Evolutionary conservation across 2,329 filamentous ascomycete species (phyloP), one percentile per base, ranked within the genome.

Genomic region (Penicillium freii): DNA sequence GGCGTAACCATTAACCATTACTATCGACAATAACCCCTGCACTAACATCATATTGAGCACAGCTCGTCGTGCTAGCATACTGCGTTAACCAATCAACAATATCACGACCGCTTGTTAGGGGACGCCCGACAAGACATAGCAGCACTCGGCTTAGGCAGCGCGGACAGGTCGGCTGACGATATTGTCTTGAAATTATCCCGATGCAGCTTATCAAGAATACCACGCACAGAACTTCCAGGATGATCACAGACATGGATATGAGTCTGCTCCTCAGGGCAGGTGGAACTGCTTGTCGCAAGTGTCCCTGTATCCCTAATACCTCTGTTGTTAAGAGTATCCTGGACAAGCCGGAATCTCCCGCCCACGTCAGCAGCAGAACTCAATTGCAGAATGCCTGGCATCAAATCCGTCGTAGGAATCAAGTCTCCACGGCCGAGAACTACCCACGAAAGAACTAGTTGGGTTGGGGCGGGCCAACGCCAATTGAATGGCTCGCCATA

Each of bases 181-280:
- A 13, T 38, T 6, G 25, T 39, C 13, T 29, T 36, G 8, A 10
- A 51, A 29, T 47, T 29, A 10, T 23, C 29, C n/a, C 25, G 34
- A 21, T 27, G 25, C 33, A 51, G 42, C 0, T 15, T 7, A 25
- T 52, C 27, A 15, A 56, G 19, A 19, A 51, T 45, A 11, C 3
- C 17, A n/a, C 34, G 48, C 6, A 47, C 8, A 17, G 21, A 5
- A 51, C 15, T 46, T 0, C 23, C 39, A 15, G 19, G 21, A 2
- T 36, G 31, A 31, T 52, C 29, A 42, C 54, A 52, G n/a, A 52
- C 13, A 47, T 56, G 48, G 8, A 52, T 46, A 52, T 52, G 48
- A n/a, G 47, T 46, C 48, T 47, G 48, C 11, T 56, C 54, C 42
- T 56, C 48, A 5, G 42, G 42, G 15, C 27, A 27, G n/a, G 33